Conservation (phyloP, 2,329 filamentous ascomycete genomes). For the Celoporthe dispersa region DNA sequence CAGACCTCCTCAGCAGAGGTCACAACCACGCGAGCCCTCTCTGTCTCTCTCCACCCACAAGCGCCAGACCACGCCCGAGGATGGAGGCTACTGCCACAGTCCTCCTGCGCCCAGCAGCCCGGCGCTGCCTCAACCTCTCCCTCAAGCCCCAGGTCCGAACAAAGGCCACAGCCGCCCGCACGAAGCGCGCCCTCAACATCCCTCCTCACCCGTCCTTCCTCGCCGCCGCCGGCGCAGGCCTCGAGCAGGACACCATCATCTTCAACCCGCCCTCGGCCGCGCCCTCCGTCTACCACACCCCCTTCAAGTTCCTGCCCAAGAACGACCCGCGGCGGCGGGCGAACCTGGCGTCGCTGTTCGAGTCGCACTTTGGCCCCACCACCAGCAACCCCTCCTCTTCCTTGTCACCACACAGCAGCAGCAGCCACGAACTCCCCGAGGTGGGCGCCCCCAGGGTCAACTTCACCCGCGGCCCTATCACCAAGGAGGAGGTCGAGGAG, state of each 20-base stretch:
- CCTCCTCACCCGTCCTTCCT: constrained; percentile 65
- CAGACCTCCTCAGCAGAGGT: constrained; percentile 7
- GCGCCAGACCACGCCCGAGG: background rate
- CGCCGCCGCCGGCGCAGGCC: constrained; percentile 36
- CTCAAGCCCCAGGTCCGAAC: constrained; percentile 41
- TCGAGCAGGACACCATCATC: constrained; percentile 48
- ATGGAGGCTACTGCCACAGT: constrained; percentile 27
- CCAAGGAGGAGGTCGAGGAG: constrained; percentile 59
- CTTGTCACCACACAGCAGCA: background rate
- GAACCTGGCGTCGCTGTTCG: constrained; percentile 51
- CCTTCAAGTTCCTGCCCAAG: constrained; percentile 67
- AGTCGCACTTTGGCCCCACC: constrained; percentile 29
- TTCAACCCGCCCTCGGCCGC: constrained; percentile 54
- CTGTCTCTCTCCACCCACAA: background rate
- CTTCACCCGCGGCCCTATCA: constrained; percentile 51
- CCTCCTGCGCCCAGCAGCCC: constrained; percentile 24
- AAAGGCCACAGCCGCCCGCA: constrained; percentile 56
- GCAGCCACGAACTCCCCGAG: constrained; percentile 25
- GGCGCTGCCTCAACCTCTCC: constrained; percentile 24
- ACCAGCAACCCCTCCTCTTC: background rate
- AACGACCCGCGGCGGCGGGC: constrained; percentile 57
- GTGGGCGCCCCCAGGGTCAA: constrained; percentile 23
- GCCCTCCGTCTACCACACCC: constrained; percentile 65
- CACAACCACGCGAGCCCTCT: background rate
- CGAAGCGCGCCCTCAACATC: constrained; percentile 62